These are phyloP conservation scores for Rugonectria rugulosa DNA, from an alignment of 2,329 filamentous ascomycete genomes.

Conservation along the genomic window DNA sequence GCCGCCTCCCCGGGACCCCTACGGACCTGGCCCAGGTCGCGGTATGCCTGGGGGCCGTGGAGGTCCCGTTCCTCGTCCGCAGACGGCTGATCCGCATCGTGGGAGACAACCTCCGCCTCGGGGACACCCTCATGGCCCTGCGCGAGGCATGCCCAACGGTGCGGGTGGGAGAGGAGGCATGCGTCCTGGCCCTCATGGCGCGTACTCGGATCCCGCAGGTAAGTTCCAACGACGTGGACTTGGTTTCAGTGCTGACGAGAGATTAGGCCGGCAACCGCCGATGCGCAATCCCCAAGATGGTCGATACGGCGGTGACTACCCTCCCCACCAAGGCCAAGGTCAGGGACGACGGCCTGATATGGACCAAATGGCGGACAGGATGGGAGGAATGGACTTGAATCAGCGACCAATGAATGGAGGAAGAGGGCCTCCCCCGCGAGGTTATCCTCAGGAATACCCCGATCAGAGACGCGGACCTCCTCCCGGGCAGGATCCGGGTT, in stretches of 20 bases:
- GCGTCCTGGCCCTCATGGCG: conserved; percentile 50
- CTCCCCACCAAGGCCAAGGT: conserved; percentile 28
- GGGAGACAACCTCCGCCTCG: conserved; percentile 50
- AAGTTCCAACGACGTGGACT: conserved; percentile 19
- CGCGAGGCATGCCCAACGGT: conserved; percentile 36
- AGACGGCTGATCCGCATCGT: conserved; percentile 47
- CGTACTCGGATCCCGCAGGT: conserved; percentile 53
- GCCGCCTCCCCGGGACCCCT: conserved; percentile 54
- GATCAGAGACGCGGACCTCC: conserved; percentile 41
- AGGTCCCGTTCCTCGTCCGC: conserved; percentile 53
- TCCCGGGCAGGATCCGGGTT: conserved; percentile 34
- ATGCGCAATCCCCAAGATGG: conserved; percentile 41
- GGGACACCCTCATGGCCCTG: conserved; percentile 41
- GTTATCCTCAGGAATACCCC: conserved; percentile 44
- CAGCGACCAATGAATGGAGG: conserved; percentile 38
- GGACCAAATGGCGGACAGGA: conserved; percentile 43
- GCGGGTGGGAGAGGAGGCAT: conserved; percentile 48
- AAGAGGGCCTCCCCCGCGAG: conserved; percentile 41
- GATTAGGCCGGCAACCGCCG: conserved; percentile 40
- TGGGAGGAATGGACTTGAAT: conserved; percentile 47
- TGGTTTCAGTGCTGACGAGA: conserved; percentile 21
- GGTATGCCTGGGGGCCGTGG: conserved; percentile 54
- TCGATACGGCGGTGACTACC: conserved; percentile 36
- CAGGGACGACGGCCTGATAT: conserved; percentile 31
- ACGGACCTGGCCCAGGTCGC: conserved; percentile 51